Evolutionary conservation across 2,329 filamentous ascomycete genomes (phyloP), one percentile per base, ranked within the genome.

Genomic region (Ilyonectria destructans): DNA sequence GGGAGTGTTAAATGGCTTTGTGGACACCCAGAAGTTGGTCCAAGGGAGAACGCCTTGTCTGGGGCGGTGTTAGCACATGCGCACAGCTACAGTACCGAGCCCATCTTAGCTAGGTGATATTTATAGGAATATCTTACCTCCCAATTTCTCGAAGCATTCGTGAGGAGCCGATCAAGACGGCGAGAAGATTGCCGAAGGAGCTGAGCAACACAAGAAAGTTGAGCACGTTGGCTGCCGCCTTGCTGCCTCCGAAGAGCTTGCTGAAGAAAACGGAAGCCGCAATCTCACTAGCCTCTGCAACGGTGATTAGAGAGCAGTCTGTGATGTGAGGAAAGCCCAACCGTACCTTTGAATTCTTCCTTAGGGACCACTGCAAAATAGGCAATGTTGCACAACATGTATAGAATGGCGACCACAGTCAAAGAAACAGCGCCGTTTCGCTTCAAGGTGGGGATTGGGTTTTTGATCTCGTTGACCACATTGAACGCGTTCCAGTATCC

Each of bases 401-500:
- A 91, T 0, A 91, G 81, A 0, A 85, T 76, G 0, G 86, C 82
- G 2, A 90, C 87, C 0, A 86, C 75, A 0, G 85, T 45, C 2
- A 91, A 79, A 0, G 88, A 87, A 3, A 85, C 74, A 5, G 84
- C 81, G 13, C 83, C 87, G 67, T 84, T 83, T 72, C 77, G 84
- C 52, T 85, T 85, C 43, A 91, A 82, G 0, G 85, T 86, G 62
- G 83, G 85, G 54, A 90, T 82, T 0, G 89, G 89, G 71, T 90
- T 87, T 84, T 88, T 85, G 74, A 90, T 85, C 77, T 91, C 89
- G 65, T 89, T 89, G 66, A 88, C 86, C 6, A 91, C 83, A 67
- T 89, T 89, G 78, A 90, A 90, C 0, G 88, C 86, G 71, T 91
- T 91, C n/a, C 84, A 79, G 67, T 86, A 91, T 4, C 89, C 89